Evolutionary conservation across 2,329 filamentous ascomycete species (phyloP).

Genomic region (Aspergillus pseudoviridinutans): DNA sequence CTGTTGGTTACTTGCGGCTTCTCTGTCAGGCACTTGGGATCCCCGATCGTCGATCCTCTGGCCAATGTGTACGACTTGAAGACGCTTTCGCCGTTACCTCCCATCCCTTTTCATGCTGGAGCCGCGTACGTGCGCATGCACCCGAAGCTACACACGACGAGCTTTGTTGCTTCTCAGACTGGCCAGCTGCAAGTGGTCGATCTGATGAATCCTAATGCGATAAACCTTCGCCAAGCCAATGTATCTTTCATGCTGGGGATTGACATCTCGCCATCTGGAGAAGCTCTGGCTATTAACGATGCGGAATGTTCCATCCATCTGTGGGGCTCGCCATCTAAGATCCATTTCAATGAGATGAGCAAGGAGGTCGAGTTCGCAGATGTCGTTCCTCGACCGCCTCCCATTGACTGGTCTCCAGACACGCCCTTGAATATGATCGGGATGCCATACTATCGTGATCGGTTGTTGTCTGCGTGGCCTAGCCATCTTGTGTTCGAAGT

Average conservation of each 20-base stretch:
- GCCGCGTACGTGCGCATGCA: conserved; percentile 96
- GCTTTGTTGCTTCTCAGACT: conserved; percentile 84
- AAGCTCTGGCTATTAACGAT: conserved; percentile 78
- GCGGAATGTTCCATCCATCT: conserved; percentile 74
- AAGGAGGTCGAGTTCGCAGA: conserved; percentile 75
- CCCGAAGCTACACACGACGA: conserved; percentile 89
- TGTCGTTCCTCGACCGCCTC: conserved; percentile 56
- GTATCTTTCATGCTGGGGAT: conserved; percentile 73
- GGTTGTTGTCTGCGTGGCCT: conserved; percentile 84
- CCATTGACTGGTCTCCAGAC: conserved; percentile 67
- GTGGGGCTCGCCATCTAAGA: conserved; percentile 82
- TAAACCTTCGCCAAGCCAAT: conserved; percentile 79
- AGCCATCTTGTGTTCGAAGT: conserved; percentile 78
- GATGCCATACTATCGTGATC: conserved; percentile 89
- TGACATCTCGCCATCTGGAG: conserved; percentile 82
- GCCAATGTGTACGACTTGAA: conserved; percentile 96
- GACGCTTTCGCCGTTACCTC: conserved; percentile 79
- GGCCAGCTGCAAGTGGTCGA: conserved; percentile 96
- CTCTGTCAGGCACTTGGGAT: conserved; percentile 73
- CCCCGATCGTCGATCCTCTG: conserved; percentile 82
- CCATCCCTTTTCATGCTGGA: conserved; percentile 86
- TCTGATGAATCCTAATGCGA: conserved; percentile 86
- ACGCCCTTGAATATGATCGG: conserved; percentile 81
- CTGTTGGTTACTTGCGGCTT: conserved; percentile 94
- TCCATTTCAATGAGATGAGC: conserved; percentile 80